These are phyloP conservation scores for Colletotrichum acutatum DNA, from an alignment of 2,329 filamentous ascomycete genomes.

Conservation along the genomic window DNA sequence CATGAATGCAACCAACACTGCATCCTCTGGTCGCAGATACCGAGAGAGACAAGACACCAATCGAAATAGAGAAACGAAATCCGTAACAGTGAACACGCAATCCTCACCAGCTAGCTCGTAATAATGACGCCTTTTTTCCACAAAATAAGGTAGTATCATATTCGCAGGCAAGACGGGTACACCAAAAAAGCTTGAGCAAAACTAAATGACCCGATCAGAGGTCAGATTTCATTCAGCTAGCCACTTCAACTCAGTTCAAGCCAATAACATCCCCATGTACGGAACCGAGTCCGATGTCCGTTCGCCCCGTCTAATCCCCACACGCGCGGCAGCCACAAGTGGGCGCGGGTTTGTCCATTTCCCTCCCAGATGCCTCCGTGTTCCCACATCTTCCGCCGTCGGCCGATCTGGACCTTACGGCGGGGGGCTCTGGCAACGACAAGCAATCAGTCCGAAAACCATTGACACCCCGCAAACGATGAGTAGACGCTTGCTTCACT, in stretches of 20 bases:
- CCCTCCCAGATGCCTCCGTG: background rate
- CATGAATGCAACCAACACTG: constrained; percentile 1
- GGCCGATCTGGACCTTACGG: constrained; percentile 1
- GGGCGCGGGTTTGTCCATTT: background rate
- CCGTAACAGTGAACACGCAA: constrained; percentile 1
- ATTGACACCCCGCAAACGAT: background rate
- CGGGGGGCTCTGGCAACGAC: constrained; percentile 1
- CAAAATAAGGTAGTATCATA: background rate
- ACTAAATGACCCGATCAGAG: background rate
- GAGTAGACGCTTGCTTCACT: background rate
- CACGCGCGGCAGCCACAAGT: background rate
- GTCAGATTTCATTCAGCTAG: background rate
- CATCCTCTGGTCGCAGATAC: background rate
- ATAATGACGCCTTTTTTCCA: constrained; percentile 5
- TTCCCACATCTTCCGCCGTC: constrained; percentile 12
- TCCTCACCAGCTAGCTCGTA: constrained; percentile 6
- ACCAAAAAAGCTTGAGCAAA: background rate
- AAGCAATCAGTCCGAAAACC: background rate
- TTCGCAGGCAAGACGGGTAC: background rate
- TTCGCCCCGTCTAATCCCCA: background rate
- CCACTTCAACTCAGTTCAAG: background rate
- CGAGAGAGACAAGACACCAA: background rate
- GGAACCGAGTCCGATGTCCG: constrained; percentile 15
- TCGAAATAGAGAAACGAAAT: background rate
- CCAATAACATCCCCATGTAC: background rate